Percentiles rank a stretch among this genome's conserved stretches.
These are phyloP conservation scores for Eucalyptus viminalis DNA, from an alignment of 345 rosid genomes.

Conservation along the genomic window DNA sequence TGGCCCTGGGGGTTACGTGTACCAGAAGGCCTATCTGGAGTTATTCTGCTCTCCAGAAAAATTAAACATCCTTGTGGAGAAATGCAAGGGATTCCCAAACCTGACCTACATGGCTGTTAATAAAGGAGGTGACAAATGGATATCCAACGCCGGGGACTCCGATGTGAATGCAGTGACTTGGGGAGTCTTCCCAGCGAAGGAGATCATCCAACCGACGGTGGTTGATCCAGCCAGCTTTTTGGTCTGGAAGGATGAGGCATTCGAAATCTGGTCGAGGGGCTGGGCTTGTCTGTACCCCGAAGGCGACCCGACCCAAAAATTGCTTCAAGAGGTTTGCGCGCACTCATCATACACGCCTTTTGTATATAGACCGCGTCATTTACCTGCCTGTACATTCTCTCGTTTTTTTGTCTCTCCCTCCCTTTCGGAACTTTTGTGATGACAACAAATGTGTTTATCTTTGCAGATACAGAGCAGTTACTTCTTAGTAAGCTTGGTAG, in stretches of 20 bases:
- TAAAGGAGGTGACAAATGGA: constrained; percentile 39
- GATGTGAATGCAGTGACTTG: constrained; percentile 91
- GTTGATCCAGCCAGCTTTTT: constrained; percentile 92
- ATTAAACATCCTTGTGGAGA: constrained; percentile 45
- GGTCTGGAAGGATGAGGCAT: constrained; percentile 98
- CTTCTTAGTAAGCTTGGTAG: constrained; percentile 91
- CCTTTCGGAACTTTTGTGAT: background rate
- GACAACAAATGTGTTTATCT: background rate
- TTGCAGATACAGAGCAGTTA: constrained; percentile 73
- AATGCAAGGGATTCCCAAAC: constrained; percentile 47
- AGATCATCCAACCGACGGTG: constrained; percentile 89
- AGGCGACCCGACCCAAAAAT: constrained; percentile 44
- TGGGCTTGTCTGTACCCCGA: constrained; percentile 81
- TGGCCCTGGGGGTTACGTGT: constrained; percentile 86
- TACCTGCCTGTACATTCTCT: background rate
- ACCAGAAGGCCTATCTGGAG: constrained; percentile 95
- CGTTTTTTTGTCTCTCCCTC: background rate
- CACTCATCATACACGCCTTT: background rate
- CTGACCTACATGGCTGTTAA: constrained; percentile 69
- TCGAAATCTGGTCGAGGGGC: constrained; percentile 84
- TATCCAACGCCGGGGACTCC: constrained; percentile 33
- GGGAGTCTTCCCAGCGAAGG: constrained; percentile 93
- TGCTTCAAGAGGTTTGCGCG: constrained; percentile 56
- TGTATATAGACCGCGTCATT: background rate
- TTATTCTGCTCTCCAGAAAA: constrained; percentile 85